Evolutionary conservation across 2,329 filamentous ascomycete species (phyloP).

Genomic region (Cercospora brassicicola): DNA sequence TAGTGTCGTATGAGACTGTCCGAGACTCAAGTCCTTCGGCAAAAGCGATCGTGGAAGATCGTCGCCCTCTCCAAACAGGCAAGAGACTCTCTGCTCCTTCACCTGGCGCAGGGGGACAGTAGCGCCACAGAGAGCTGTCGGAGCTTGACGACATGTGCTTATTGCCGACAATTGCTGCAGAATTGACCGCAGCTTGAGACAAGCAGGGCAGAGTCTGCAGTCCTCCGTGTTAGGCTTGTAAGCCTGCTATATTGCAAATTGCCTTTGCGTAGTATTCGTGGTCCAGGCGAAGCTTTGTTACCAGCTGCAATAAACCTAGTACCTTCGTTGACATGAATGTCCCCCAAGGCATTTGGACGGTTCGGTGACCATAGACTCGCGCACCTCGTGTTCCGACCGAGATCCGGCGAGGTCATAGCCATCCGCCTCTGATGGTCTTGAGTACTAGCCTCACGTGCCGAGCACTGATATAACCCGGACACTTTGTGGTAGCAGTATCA

Average conservation of each 20-base stretch:
- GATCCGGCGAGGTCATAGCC: background rate
- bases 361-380: too few relatives aligned
- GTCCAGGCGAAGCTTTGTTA: background rate
- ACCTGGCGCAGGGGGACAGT: too few relatives aligned
- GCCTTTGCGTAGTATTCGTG: background rate
- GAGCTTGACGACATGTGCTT: too few relatives aligned
- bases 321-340: too few relatives aligned
- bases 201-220: background rate
- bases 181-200: background rate
- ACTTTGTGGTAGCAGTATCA: background rate
- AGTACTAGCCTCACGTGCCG: background rate
- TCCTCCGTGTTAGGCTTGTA: background rate
- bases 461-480: background rate
- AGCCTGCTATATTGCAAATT: background rate
- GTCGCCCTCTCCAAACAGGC: too few relatives aligned
- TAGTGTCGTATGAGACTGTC: too few relatives aligned
- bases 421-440: background rate
- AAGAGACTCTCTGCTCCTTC: too few relatives aligned
- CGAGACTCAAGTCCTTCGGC: too few relatives aligned
- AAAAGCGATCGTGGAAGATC: too few relatives aligned
- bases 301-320: background rate
- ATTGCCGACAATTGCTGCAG: background rate
- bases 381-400: too few relatives aligned
- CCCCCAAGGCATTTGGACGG: too few relatives aligned
- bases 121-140: too few relatives aligned